Evolutionary conservation across 768 basidiomycete genomes (phyloP).

Genomic region (Vararia minispora): DNA sequence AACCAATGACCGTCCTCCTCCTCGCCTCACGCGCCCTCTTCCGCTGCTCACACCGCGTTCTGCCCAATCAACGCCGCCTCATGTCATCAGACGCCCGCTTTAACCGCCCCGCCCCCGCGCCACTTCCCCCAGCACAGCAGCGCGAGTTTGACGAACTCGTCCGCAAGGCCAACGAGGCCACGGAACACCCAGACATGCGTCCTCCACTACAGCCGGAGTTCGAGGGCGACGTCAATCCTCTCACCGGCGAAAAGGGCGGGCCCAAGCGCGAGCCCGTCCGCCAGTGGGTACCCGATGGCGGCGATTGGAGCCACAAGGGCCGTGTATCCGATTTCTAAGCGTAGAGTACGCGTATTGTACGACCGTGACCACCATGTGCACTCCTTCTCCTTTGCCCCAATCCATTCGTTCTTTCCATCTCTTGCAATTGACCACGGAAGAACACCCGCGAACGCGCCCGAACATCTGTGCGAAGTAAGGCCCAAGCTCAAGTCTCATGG

Average conservation of each 20-base stretch:
- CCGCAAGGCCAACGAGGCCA: slow-evolving; percentile 42
- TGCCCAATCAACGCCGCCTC: background rate
- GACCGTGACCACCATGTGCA: no score
- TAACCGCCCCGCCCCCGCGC: slow-evolving; percentile 59
- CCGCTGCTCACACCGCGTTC: slow-evolving; percentile 1
- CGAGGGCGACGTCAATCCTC: slow-evolving; percentile 70
- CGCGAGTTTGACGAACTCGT: slow-evolving; percentile 82
- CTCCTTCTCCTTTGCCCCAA: no score
- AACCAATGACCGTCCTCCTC: background rate
- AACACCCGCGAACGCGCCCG: no score
- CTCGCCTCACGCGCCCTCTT: background rate
- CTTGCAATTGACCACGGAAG: no score
- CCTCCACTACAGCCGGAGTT: slow-evolving; percentile 53
- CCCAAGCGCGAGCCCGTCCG: slow-evolving; percentile 79
- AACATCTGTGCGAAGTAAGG: no score
- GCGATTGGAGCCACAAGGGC: slow-evolving; percentile 90
- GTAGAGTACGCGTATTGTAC: no score
- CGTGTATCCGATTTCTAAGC: slow-evolving; percentile 74
- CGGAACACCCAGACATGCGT: slow-evolving; percentile 63
- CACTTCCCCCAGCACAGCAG: slow-evolving; percentile 66
- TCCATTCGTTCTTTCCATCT: no score
- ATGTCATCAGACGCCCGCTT: slow-evolving; percentile 25
- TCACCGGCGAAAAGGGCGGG: slow-evolving; percentile 77
- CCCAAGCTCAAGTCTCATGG: no score
- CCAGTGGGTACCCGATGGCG: slow-evolving; percentile 41